Percentiles rank a stretch among this genome's conserved stretches.
phyloP scores from a whole-genome alignment of 1,284 basidiomycete genomes.

The Caloboletus inedulis region DNA sequence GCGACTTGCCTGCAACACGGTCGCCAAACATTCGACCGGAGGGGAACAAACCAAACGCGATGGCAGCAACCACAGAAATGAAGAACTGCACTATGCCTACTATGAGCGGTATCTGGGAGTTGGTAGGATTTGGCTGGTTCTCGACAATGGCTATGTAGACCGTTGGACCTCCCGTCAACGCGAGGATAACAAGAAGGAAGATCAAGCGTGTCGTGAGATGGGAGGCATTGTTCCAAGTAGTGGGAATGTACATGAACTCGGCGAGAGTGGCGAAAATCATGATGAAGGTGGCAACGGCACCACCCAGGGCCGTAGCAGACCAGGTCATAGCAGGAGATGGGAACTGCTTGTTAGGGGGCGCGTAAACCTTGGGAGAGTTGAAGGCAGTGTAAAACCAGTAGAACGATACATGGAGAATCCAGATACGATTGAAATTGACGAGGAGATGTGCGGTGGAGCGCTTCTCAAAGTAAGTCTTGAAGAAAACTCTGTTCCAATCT shows the following conservation, averaged over 20 bases:
- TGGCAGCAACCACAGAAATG: constrained; percentile 76
- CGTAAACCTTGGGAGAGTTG: constrained; percentile 94
- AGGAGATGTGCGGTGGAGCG: constrained; percentile 89
- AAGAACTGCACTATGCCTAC: constrained; percentile 88
- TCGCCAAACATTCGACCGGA: constrained; percentile 95
- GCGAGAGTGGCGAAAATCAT: constrained; percentile 90
- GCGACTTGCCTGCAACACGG: constrained; percentile 87
- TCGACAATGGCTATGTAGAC: constrained; percentile 86
- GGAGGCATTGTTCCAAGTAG: constrained; percentile 95
- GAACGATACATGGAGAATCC: constrained; percentile 88
- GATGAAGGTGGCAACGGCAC: constrained; percentile 84
- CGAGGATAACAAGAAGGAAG: constrained; percentile 84
- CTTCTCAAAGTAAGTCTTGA: constrained; percentile 96
- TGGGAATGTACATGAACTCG: constrained; percentile 95
- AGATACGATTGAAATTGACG: constrained; percentile 97
- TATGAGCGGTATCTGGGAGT: constrained; percentile 70
- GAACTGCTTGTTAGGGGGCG: constrained; percentile 55
- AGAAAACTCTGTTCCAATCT: constrained; percentile 91
- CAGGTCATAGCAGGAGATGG: constrained; percentile 80
- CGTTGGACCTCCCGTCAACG: constrained; percentile 84
- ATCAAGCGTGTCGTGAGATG: constrained; percentile 87
- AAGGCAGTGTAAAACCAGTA: constrained; percentile 96
- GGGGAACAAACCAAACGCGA: constrained; percentile 81
- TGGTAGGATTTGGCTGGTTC: constrained; percentile 44
- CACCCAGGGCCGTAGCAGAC: constrained; percentile 91